Evolutionary conservation across 1,284 basidiomycete genomes (phyloP), one percentile per base, ranked within the genome.

Genomic region (Microbotryum intermedium): DNA sequence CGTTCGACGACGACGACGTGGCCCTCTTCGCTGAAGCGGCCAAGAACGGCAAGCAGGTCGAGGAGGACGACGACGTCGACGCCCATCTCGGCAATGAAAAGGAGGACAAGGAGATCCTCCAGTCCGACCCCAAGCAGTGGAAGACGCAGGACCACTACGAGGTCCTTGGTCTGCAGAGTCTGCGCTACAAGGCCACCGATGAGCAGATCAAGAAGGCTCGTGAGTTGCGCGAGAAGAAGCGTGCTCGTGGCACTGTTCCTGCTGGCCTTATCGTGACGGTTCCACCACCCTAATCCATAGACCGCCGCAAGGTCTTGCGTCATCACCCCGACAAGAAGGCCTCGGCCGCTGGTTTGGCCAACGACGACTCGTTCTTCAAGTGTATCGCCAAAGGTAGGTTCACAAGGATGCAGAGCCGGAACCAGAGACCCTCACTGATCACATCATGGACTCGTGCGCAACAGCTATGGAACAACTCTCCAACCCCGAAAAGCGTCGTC

Each of bases 261-360:
- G 54, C 50, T 58, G 16, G 25, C 30, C 50, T 47, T 57, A 53
- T 57, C 11, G 39, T 53, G 25, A 60, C 68, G 16, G 67, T 61
- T 18, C 43, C 28, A 16, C 18, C 34, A 39, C 18, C 34, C 18
- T 39, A 16, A 16, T 39, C 29, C 34, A 18, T 70, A 91, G 88
- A 95, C 79, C 90, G 93, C 72, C 93, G 94, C 80, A 98, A 98
- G 79, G 94, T 98, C 42, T 84, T 98, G 59, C 94, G 94, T 76
- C 94, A 98, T 77, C 94, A 98, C 77, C 94, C 94, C 1, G 94
- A 98, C 80, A 98, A 98, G 79, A 98, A 98, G 76, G 93, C 90
- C 16, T 83, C 83, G 50, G 71, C 74, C 4, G 79, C 82, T 2
- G 84, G 84, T 66, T 81, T 84, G 60, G 81, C 83, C 58, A 97